Percentiles rank a stretch among this genome's conserved stretches.
phyloP scores from a whole-genome alignment of 176 grass and related monocot species.

The Tuctoria greenei region DNA sequence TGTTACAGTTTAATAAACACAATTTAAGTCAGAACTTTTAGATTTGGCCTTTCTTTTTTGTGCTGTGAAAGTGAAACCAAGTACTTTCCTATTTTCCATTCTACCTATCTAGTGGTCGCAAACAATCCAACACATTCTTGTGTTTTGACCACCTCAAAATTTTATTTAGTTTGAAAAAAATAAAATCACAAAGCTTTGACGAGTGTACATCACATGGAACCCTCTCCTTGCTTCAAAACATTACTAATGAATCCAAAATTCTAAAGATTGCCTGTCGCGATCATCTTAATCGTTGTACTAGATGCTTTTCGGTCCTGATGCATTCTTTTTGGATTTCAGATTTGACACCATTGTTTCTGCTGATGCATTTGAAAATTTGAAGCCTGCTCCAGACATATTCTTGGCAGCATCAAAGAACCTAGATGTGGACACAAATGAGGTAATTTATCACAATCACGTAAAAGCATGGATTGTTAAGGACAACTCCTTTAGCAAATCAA shows the following conservation, averaged over 20 bases:
- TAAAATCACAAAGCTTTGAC: not conserved
- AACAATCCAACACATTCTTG: not conserved
- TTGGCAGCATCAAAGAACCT: slow-evolving; percentile 85
- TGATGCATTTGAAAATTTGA: slow-evolving; percentile 93
- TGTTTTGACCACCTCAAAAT: not conserved
- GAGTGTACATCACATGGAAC: not conserved
- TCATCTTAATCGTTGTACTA: not conserved
- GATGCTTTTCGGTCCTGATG: slow-evolving; percentile 23
- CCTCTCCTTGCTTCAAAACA: not conserved
- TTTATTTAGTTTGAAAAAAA: slow-evolving; percentile 17
- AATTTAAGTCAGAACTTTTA: slow-evolving; percentile 8
- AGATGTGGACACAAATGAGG: slow-evolving; percentile 56
- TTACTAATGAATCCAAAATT: not conserved
- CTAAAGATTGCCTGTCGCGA: slow-evolving; percentile 6
- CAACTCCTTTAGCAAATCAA: not conserved
- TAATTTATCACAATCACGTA: slow-evolving; percentile 34
- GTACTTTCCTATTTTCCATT: slow-evolving; percentile 2
- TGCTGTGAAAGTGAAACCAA: not conserved
- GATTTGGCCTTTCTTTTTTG: slow-evolving; percentile 7
- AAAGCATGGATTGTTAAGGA: slow-evolving; percentile 1
- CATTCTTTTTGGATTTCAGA: slow-evolving; percentile 53
- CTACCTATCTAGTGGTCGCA: not conserved
- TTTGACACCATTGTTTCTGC: slow-evolving; percentile 96
- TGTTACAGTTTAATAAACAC: slow-evolving; percentile 1
- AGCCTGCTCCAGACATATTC: slow-evolving; percentile 97